A percentile compares a stretch with the other conserved stretches of the same genome.
phyloP scores from a whole-genome alignment of 139 green algal species.

The Chlamydomonas sp. region DNA sequence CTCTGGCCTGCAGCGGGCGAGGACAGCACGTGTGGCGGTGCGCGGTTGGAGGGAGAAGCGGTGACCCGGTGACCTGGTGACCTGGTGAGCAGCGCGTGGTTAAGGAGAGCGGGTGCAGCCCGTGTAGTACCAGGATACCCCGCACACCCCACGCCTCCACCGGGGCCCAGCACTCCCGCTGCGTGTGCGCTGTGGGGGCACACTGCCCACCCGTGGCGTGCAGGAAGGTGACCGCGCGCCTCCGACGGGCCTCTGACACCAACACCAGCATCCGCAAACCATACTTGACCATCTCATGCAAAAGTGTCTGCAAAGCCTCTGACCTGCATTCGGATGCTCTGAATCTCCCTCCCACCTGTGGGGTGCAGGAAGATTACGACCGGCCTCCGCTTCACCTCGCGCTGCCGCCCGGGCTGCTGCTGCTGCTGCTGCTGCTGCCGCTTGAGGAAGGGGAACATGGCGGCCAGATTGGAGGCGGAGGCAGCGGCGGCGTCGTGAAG shows the following conservation, averaged over 20 bases:
- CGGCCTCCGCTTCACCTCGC: not conserved
- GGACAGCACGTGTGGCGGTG: not conserved
- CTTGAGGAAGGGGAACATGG: too few species aligned
- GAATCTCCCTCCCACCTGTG: slow-evolving; percentile 26
- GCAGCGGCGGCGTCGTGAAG: too few species aligned
- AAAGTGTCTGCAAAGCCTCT: too few species aligned
- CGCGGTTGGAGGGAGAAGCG: not conserved
- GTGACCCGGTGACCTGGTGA: not conserved
- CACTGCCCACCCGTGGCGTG: slow-evolving; percentile 48
- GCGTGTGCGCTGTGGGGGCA: not conserved
- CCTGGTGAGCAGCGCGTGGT: not conserved
- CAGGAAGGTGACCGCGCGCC: slow-evolving; percentile 35
- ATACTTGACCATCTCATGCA: too few species aligned
- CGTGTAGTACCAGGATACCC: too few species aligned
- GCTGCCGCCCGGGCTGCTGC: not conserved
- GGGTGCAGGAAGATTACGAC: slow-evolving; percentile 50
- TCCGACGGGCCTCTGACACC: not conserved
- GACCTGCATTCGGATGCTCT: too few species aligned
- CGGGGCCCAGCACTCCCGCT: too few species aligned
- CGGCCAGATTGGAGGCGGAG: too few species aligned
- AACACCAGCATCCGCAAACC: too few species aligned
- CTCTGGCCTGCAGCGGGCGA: slow-evolving; percentile 31
- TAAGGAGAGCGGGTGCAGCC: too few species aligned
- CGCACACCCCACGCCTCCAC: too few species aligned
- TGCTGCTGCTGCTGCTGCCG: not conserved